Conservation (phyloP, 2,329 filamentous ascomycete species). For the Amphichorda felina region DNA sequence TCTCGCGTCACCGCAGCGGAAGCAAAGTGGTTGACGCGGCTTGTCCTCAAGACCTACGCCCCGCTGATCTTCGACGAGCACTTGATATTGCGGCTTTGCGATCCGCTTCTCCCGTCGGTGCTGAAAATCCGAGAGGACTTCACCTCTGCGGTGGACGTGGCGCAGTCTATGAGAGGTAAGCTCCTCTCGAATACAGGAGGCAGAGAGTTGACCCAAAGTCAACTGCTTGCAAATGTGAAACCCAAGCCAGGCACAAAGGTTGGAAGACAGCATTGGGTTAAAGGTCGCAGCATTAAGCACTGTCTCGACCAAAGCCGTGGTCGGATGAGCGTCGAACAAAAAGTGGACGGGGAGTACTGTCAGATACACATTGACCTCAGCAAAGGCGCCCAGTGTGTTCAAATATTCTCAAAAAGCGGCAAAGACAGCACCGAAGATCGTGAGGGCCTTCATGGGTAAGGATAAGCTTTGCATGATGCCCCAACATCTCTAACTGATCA, state of each 20-base stretch:
- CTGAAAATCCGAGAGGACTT: constrained; percentile 62
- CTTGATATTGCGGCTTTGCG: constrained; percentile 46
- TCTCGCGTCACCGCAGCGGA: constrained; percentile 51
- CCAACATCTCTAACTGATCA: no score
- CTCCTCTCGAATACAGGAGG: constrained; percentile 8
- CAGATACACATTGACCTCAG: constrained; percentile 71
- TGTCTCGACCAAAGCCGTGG: constrained; percentile 53
- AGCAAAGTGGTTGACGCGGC: constrained; percentile 76
- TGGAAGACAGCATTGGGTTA: constrained; percentile 51
- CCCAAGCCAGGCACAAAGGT: constrained; percentile 51
- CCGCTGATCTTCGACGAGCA: constrained; percentile 50
- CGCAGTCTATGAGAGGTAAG: constrained; percentile 23
- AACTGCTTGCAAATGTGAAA: constrained; percentile 23
- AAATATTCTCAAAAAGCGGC: constrained; percentile 86
- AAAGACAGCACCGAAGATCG: constrained; percentile 77
- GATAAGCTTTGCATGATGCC: not conserved
- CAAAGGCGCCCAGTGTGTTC: constrained; percentile 40
- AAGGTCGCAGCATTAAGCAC: constrained; percentile 61
- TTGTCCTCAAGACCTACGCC: constrained; percentile 67
- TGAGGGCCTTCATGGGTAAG: constrained; percentile 41
- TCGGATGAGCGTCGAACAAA: constrained; percentile 63
- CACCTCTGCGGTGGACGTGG: constrained; percentile 40
- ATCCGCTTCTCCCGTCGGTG: constrained; percentile 58
- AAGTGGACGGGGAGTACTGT: constrained; percentile 84
- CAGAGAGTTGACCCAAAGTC: not conserved